Base-by-base conservation (phyloP, 768 basidiomycete genomes). In the Auricularia cornea region DNA sequence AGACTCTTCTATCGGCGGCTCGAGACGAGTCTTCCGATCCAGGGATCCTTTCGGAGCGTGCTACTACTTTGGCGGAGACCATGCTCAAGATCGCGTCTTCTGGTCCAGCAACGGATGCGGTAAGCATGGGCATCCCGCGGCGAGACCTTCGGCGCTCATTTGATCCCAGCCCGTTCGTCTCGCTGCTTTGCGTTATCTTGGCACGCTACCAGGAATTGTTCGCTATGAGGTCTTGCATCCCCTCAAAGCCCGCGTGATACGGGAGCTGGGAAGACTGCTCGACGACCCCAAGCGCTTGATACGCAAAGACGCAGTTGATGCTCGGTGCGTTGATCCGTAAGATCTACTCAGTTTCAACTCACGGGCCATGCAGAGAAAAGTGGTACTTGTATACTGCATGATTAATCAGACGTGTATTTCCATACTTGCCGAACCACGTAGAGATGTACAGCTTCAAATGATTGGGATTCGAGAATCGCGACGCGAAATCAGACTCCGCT, bases 261-360 rank as follows among this genome's bases (percentile, higher is more conserved):
- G 85, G 40, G 86, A 88, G 64, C 79, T 99, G 30, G 87, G 82
- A 0, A 84, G 81, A 65, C 84, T 82, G 3, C 74, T 98, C 57
- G 97, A 98, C 71, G 97, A 98, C 75, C 91, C 91, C n/a, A 89
- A 88, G 71, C 79, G 90, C 64, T 75, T 76, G 2, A 94, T 99
- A 8, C 80, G 97, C 61, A 87, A 84, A 68, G 92, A 90, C 69
- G 96, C 94, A 1, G 97, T 98, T 2, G 87, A 93, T 67, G 88
- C 93, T 35, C 70, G 88, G 82, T 81, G 35, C 35, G 35, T 38
- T 38, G 3, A 8, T 8, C 16, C 10, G 35, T 14, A 38, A 38
- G 16, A 10, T 10, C 35, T 14, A 14, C 35, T 38, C 10, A 38
- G 8, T 38, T 38, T 14, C 35, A 10, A 14, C 16, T 38, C 35